phyloP scores from a whole-genome alignment of 2,329 filamentous ascomycete genomes.

The Diaporthe capsici region DNA sequence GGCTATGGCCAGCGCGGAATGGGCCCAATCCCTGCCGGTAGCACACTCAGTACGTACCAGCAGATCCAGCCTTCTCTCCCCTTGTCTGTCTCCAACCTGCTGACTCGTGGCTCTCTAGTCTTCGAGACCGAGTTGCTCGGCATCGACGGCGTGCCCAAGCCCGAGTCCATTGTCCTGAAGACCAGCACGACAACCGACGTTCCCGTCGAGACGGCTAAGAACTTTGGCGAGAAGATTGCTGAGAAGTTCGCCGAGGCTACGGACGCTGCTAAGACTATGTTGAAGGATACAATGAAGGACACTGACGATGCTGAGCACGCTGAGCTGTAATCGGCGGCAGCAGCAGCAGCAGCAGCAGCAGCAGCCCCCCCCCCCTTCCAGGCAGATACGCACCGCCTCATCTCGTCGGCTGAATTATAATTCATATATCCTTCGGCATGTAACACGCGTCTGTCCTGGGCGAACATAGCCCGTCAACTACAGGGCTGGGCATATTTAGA shows the following conservation, averaged over 20 bases:
- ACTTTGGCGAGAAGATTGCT: slow-evolving; percentile 62
- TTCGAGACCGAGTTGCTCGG: slow-evolving; percentile 93
- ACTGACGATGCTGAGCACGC: slow-evolving; percentile 71
- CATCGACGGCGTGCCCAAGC: slow-evolving; percentile 79
- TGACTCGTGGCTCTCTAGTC: slow-evolving; percentile 61
- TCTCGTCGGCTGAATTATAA: too few relatives aligned
- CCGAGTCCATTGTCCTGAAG: slow-evolving; percentile 62
- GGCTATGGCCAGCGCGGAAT: slow-evolving; percentile 84
- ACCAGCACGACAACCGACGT: slow-evolving; percentile 47
- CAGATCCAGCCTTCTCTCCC: neutral
- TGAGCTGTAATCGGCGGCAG: slow-evolving; percentile 63
- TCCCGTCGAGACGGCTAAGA: slow-evolving; percentile 53
- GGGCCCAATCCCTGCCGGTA: slow-evolving; percentile 86
- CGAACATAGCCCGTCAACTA: neutral
- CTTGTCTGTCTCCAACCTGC: neutral
- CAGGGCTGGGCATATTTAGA: neutral
- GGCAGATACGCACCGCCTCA: neutral
- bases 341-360: neutral
- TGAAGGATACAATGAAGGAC: slow-evolving; percentile 62
- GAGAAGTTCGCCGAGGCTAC: slow-evolving; percentile 62
- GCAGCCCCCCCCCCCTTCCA: too few relatives aligned
- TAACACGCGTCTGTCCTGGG: neutral
- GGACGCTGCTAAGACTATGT: slow-evolving; percentile 65
- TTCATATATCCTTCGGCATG: neutral
- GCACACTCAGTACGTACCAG: slow-evolving; percentile 76